phyloP scores from a whole-genome alignment of 495 filamentous ascomycete genomes.

The Thozetella sp. region DNA sequence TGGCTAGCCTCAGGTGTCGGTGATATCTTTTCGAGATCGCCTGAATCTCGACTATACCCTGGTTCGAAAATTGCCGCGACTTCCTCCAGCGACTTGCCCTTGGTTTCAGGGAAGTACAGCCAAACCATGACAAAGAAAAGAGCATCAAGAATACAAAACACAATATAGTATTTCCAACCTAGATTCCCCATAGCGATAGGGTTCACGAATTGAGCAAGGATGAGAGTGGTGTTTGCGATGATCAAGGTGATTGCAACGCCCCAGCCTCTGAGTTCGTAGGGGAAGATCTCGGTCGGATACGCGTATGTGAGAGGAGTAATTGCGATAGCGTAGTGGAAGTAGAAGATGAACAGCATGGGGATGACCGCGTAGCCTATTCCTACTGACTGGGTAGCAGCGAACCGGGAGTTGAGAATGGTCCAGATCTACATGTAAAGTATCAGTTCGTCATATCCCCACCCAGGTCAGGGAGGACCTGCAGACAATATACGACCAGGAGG shows the following conservation, averaged over 20 bases:
- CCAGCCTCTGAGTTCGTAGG: background rate
- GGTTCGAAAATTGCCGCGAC: background rate
- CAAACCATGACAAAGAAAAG: conserved; percentile 53
- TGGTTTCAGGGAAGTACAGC: conserved; percentile 66
- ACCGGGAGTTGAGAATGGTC: background rate
- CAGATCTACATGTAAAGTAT: background rate
- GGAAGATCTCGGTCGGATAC: conserved; percentile 41
- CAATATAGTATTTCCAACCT: conserved; percentile 38
- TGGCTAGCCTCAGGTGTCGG: background rate
- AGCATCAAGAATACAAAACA: conserved; percentile 48
- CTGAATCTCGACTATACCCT: background rate
- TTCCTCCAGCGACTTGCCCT: conserved; percentile 23
- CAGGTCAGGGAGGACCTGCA: background rate
- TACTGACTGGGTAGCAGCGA: conserved; percentile 15
- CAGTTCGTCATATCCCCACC: background rate
- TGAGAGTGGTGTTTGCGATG: background rate
- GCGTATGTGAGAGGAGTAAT: conserved; percentile 63
- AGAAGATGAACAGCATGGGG: conserved; percentile 33
- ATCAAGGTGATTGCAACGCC: background rate
- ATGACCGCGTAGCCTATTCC: background rate
- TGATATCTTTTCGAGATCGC: background rate
- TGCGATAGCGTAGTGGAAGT: conserved; percentile 64
- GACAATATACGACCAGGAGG: too few relatives aligned
- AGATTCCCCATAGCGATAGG: conserved; percentile 2
- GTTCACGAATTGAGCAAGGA: background rate